Percentiles rank a stretch among this genome's conserved stretches.
These are phyloP conservation scores for Cutaneotrichosporon sp. DNA, from an alignment of 1,284 basidiomycete genomes.

Conservation along the genomic window DNA sequence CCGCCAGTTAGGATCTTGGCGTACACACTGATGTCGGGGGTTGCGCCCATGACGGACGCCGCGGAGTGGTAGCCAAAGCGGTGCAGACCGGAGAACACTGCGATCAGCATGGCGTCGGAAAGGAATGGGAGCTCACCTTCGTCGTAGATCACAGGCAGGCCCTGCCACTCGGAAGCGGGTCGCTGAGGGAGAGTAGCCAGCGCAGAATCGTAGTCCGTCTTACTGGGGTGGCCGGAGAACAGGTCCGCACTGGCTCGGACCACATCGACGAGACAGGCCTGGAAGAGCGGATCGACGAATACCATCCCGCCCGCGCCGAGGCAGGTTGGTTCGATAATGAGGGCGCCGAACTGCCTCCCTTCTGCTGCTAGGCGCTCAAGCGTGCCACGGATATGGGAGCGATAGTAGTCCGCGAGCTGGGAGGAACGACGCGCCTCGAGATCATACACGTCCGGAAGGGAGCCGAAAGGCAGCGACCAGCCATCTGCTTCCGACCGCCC, in stretches of 20 bases:
- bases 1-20: conserved; percentile 95
- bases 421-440: conserved; percentile 60
- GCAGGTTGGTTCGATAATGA: conserved; percentile 86
- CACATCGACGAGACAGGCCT: conserved; percentile 76
- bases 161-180: conserved; percentile 51
- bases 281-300: conserved; percentile 96
- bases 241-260: conserved; percentile 58
- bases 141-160: conserved; percentile 89
- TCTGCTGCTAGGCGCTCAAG: conserved; percentile 54
- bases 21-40: conserved; percentile 82
- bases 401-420: conserved; percentile 63
- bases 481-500: conserved; percentile 14
- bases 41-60: conserved; percentile 61
- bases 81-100: conserved; percentile 84
- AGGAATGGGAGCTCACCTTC: conserved; percentile 52
- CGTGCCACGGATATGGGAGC: conserved; percentile 56
- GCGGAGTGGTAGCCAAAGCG: conserved; percentile 72
- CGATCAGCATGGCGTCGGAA: background rate
- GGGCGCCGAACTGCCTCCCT: conserved; percentile 56
- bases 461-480: conserved; percentile 47
- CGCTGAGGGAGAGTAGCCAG: background rate
- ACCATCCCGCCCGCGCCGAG: conserved; percentile 97
- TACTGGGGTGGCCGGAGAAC: conserved; percentile 38
- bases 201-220: background rate
- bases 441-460: conserved; percentile 67